Base-by-base conservation (phyloP, 441 rosid genomes). In the Kokia cookei region DNA sequence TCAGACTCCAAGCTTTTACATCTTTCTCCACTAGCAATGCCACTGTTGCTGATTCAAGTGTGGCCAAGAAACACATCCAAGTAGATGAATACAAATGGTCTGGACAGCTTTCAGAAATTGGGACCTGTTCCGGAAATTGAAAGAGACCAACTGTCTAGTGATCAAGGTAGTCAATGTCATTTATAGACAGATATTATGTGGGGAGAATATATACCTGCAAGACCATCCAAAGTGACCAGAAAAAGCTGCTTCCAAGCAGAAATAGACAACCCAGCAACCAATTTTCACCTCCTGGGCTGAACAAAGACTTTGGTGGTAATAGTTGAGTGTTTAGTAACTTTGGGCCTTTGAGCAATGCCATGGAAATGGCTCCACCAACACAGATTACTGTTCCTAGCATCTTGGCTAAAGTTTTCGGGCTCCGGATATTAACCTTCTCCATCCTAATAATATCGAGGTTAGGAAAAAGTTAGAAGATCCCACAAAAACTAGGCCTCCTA, bases 281-380 rank as follows among this genome's bases (percentile, higher is more conserved):
- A 69, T 50, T 77, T 13, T 77, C 78, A 45, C 72, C 78, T 75
- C 76, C 80, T 22, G 78, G 75, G 43, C 68, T 80, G n/a, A 77
- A 61, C 4, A 73, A 43, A 14, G 84, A 79, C 22, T 51, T 77
- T 11, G 40, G 40, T 1, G 13, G 73, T 10, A 19, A 8, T 24
- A 78, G 1, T 54, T 73, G 10, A 3, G 78, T 14, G 63, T 87
- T 83, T 26, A 88, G 80, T 47, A 87, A 75, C 77, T 85, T 85
- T 1, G 90, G 91, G 7, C 92, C 93, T 75, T 82, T 82, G 10
- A 89, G 77, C 67, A 89, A 78, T 13, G 93, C 84, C 96, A 90
- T 89, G 13, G 85, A 80, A 75, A 90, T 79, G 29, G 96, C 97
- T 84, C 94, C 93, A 37, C 88, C 75, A 0, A 91, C 90, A 65